These are phyloP conservation scores for Afroboletus lepidellus DNA, from an alignment of 1,284 basidiomycete genomes.

Conservation along the genomic window DNA sequence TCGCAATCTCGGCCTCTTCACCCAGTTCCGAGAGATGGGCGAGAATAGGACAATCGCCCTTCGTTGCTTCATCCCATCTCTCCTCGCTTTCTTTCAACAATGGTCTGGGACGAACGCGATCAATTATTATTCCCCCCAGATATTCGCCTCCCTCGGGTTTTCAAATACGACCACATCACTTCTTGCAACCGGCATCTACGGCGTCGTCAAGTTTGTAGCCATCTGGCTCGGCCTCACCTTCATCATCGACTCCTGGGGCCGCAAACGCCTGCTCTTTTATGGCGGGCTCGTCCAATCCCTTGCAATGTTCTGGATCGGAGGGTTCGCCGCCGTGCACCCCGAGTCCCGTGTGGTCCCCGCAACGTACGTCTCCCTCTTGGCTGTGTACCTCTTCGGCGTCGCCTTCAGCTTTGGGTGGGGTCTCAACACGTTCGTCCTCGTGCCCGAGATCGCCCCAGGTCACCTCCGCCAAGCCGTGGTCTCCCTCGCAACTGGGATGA, in stretches of 20 bases:
- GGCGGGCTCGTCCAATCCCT: conserved; percentile 44
- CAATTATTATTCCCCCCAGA: conserved; percentile 52
- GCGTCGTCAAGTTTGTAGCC: conserved; percentile 54
- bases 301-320: conserved; percentile 52
- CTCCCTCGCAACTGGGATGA: conserved; percentile 40
- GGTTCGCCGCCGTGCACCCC: conserved; percentile 41
- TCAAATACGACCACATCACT: conserved; percentile 49
- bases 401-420: conserved; percentile 48
- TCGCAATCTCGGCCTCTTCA: conserved; percentile 35
- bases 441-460: conserved; percentile 46
- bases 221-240: conserved; percentile 42
- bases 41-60: conserved; percentile 44
- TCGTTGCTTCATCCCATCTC: conserved; percentile 50
- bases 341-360: conserved; percentile 34
- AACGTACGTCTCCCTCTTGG: conserved; percentile 46
- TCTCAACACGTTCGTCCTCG: conserved; percentile 42
- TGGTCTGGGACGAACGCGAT: conserved; percentile 63
- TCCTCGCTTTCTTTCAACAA: conserved; percentile 59
- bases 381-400: conserved; percentile 49
- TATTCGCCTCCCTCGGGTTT: conserved; percentile 55
- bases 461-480: conserved; percentile 44
- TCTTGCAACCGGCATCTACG: conserved; percentile 62
- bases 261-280: conserved; percentile 46
- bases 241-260: conserved; percentile 46
- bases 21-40: conserved; percentile 44